Conservation (phyloP, 2,329 filamentous ascomycete species). For the Fusarium sp. region DNA sequence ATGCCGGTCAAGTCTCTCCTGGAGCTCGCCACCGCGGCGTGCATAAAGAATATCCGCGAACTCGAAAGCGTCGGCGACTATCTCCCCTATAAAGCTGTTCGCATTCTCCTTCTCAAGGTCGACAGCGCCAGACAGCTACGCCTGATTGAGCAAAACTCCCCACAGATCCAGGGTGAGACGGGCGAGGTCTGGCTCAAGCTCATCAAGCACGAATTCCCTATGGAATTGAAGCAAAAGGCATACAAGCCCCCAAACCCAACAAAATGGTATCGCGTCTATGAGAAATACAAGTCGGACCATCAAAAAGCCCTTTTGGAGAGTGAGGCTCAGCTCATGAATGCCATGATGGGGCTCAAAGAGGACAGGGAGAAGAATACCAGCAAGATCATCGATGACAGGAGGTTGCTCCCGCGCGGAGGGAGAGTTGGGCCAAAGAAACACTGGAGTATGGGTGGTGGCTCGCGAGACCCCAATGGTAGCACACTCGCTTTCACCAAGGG, state of each 20-base stretch:
- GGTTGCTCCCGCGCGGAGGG: constrained; percentile 59
- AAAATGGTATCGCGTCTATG: constrained; percentile 84
- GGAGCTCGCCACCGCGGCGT: constrained; percentile 64
- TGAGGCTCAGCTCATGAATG: constrained; percentile 68
- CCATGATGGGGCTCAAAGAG: constrained; percentile 69
- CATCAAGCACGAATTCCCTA: constrained; percentile 81
- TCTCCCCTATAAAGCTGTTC: constrained; percentile 73
- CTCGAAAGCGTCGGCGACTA: constrained; percentile 79
- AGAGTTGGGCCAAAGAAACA: constrained; percentile 52
- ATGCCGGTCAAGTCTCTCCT: constrained; percentile 64
- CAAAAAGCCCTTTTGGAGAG: constrained; percentile 70
- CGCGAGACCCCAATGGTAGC: constrained; percentile 50
- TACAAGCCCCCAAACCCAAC: constrained; percentile 74
- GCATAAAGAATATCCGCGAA: constrained; percentile 65
- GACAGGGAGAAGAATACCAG: constrained; percentile 69
- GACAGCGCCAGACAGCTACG: constrained; percentile 81
- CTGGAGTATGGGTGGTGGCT: constrained; percentile 40
- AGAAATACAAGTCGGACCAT: constrained; percentile 73
- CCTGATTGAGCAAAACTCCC: constrained; percentile 79
- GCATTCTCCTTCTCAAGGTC: constrained; percentile 77
- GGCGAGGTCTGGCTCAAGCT: constrained; percentile 82
- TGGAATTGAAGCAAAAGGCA: constrained; percentile 71
- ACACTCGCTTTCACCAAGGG: constrained; percentile 61
- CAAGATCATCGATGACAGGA: constrained; percentile 67
- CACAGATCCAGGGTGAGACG: constrained; percentile 78